Percentiles rank a stretch among this genome's conserved stretches.
These are phyloP conservation scores for Chondrus crispus DNA, from an alignment of 23 red algal genomes.

Conservation along the genomic window DNA sequence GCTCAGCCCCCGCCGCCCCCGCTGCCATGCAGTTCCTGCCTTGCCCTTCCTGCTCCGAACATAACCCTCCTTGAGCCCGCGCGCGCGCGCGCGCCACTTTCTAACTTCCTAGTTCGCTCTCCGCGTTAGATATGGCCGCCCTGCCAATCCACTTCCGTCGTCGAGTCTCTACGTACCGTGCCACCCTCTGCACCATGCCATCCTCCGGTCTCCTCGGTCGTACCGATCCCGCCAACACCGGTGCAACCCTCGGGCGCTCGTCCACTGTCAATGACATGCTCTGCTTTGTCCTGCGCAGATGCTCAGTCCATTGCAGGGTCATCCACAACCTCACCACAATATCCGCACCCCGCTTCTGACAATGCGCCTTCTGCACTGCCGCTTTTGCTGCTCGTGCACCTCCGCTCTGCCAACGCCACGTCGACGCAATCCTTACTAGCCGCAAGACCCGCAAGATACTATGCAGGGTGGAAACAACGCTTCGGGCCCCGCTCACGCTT, in stretches of 20 bases:
- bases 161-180: slow-evolving; percentile 1
- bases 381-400: neutral
- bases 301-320: slow-evolving; percentile 5
- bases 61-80: slow-evolving; percentile 46
- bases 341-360: neutral
- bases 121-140: neutral
- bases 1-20: slow-evolving; percentile 39
- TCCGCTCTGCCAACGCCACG: slow-evolving; percentile 5
- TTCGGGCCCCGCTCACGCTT: neutral
- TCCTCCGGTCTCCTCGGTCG: neutral
- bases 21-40: too few relatives aligned
- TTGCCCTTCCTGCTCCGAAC: slow-evolving; percentile 11
- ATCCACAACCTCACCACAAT: neutral
- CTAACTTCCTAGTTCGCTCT: slow-evolving; percentile 30
- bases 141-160: slow-evolving; percentile 29
- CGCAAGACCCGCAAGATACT: neutral
- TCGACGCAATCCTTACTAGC: slow-evolving; percentile 38
- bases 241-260: slow-evolving; percentile 51
- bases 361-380: neutral
- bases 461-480: neutral
- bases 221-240: neutral
- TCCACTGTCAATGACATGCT: slow-evolving; percentile 57
- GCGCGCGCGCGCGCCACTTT: neutral
- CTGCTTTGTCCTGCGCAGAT: slow-evolving; percentile 4
- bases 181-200: too few relatives aligned